A percentile compares a stretch with the other conserved stretches of the same genome.
phyloP scores from a whole-genome alignment of 2,329 filamentous ascomycete species.

The Clonostachys sp. region DNA sequence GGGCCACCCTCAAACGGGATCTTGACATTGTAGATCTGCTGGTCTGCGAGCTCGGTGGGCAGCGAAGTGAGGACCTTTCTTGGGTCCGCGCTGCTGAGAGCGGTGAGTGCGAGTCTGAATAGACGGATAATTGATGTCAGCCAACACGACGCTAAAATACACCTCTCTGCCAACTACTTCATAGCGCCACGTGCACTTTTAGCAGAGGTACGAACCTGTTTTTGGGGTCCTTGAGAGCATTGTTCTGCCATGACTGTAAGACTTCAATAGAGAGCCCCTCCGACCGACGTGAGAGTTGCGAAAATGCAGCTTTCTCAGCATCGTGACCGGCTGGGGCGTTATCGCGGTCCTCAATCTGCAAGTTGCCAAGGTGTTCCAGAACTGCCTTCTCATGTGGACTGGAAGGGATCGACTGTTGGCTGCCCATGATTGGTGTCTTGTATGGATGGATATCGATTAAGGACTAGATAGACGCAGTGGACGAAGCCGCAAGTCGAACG shows the following conservation, averaged over 20 bases:
- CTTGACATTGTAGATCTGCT: constrained; percentile 77
- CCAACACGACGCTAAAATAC: no score
- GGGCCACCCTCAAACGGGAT: constrained; percentile 79
- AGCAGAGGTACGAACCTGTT: constrained; percentile 41
- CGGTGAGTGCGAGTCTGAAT: constrained; percentile 66
- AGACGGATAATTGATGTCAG: background rate
- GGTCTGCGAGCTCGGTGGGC: constrained; percentile 59
- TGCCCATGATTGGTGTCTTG: constrained; percentile 29
- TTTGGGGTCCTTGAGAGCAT: constrained; percentile 60
- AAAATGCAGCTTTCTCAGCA: constrained; percentile 12
- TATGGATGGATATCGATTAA: no score
- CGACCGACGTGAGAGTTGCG: constrained; percentile 11
- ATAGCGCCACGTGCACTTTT: no score
- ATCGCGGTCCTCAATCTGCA: constrained; percentile 46
- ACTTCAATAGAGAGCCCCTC: constrained; percentile 45
- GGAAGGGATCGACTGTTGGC: constrained; percentile 33
- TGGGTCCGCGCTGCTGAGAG: constrained; percentile 64
- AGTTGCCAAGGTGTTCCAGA: constrained; percentile 33
- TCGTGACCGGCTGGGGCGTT: constrained; percentile 45
- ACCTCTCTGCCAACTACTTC: no score
- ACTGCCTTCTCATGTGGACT: constrained; percentile 34
- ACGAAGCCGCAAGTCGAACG: no score
- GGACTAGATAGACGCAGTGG: no score
- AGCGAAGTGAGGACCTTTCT: constrained; percentile 61
- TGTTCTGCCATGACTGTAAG: constrained; percentile 54